Conservation (phyloP, 768 basidiomycete genomes). For the Agaricus subrufescens region DNA sequence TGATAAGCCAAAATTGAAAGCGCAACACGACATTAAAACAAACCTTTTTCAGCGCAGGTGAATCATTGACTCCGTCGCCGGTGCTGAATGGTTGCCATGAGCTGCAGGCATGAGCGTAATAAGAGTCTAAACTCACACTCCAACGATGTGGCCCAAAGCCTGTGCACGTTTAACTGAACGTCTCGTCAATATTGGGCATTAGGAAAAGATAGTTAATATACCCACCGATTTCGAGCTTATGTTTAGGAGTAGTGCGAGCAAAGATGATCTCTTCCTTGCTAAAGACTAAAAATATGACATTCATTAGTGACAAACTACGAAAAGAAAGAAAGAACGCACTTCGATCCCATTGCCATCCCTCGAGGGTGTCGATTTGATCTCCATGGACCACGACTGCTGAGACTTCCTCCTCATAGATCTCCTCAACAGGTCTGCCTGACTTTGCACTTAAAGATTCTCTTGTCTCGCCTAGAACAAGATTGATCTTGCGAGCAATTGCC, state of each 20-base stretch:
- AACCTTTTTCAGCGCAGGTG: slow-evolving; percentile 62
- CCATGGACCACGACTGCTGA: slow-evolving; percentile 64
- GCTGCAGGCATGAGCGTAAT: neutral
- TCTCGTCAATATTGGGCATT: neutral
- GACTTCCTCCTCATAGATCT: slow-evolving; percentile 67
- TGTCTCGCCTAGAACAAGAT: slow-evolving; percentile 63
- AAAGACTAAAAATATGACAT: slow-evolving; percentile 41
- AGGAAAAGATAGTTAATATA: neutral
- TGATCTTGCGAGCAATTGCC: slow-evolving; percentile 71
- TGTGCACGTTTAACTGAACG: slow-evolving; percentile 62
- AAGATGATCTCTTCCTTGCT: slow-evolving; percentile 68
- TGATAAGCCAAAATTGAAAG: neutral
- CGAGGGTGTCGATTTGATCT: slow-evolving; percentile 59
- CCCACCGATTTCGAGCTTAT: slow-evolving; percentile 69
- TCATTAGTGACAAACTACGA: neutral
- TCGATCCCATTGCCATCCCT: slow-evolving; percentile 74
- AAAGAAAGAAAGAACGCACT: slow-evolving; percentile 33
- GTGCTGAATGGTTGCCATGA: slow-evolving; percentile 34
- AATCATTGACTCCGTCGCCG: slow-evolving; percentile 71
- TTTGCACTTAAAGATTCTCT: slow-evolving; percentile 54
- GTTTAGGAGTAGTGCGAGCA: slow-evolving; percentile 66
- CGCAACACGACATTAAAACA: neutral
- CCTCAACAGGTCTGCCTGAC: slow-evolving; percentile 48
- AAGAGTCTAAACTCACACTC: slow-evolving; percentile 44
- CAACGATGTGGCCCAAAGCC: slow-evolving; percentile 66